Percentiles rank a stretch among this genome's conserved stretches.
phyloP scores from a whole-genome alignment of 73 alveolate genomes.

The Paramecium pentaurelia region DNA sequence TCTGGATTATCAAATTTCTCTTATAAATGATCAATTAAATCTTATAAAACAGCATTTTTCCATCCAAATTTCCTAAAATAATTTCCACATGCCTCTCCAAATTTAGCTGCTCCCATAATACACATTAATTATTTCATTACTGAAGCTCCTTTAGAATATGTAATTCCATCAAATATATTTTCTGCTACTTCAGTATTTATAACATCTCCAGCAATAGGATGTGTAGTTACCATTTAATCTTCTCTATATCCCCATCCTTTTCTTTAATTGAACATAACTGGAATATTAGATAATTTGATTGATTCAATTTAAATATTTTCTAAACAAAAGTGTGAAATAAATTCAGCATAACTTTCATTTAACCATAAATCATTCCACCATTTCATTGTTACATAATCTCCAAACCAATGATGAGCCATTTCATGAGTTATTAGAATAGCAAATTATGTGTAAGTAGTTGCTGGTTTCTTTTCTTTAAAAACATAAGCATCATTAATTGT shows the following conservation, averaged over 20 bases:
- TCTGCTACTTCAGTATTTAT: conserved; percentile 90
- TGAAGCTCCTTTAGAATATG: conserved; percentile 97
- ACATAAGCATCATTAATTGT: conserved; percentile 80
- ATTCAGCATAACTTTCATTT: conserved; percentile 87
- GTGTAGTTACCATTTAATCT: conserved; percentile 87
- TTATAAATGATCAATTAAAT: conserved; percentile 83
- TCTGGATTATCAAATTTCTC: conserved; percentile 51
- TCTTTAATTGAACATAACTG: conserved; percentile 47
- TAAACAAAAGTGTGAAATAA: conserved; percentile 48
- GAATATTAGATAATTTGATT: conserved; percentile 43
- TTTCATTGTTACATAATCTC: conserved; percentile 89
- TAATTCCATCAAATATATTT: conserved; percentile 94
- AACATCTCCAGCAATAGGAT: conserved; percentile 89
- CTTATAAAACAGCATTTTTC: conserved; percentile 86
- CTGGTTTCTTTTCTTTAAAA: conserved; percentile 73
- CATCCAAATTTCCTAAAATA: conserved; percentile 84
- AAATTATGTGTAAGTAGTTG: conserved; percentile 55
- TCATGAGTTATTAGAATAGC: conserved; percentile 86
- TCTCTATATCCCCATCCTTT: conserved; percentile 68
- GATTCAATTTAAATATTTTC: conserved; percentile 38
- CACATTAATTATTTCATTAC: conserved; percentile 81
- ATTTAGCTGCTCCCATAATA: conserved; percentile 85
- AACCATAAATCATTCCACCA: conserved; percentile 97
- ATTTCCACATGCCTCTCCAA: conserved; percentile 81
- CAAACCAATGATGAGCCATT: conserved; percentile 95